Base-by-base conservation (phyloP, 2,329 filamentous ascomycete genomes). In the Paraconiothyrium brasiliense region DNA sequence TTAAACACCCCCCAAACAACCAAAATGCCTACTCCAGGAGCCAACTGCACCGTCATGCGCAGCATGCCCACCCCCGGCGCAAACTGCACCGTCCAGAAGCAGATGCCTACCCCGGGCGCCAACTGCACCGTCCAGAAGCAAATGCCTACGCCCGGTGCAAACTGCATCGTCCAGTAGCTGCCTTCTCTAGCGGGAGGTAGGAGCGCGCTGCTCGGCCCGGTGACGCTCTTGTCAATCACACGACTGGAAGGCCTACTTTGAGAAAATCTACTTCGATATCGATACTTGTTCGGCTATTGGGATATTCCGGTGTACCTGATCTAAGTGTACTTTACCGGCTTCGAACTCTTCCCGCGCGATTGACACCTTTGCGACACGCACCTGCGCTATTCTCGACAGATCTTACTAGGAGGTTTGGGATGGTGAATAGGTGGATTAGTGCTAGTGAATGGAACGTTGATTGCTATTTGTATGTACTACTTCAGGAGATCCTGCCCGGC, bases 21-120 rank as follows among this genome's bases (percentile, higher is more conserved):
- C 67, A 67, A 68, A 62, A 68, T 70, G 68, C 20, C 59, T 8
- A 55, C 47, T 11, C 46, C 47, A 9, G 59, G 62, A 20, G 24
- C 11, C 27, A 54, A 55, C 46, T 65, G 63, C 60, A 62, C 44
- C 52, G 57, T 64, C 20, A 37, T 47, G 58, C 39, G 57, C 27
- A 49, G 47, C 46, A 35, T 30, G 27, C 27, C 55, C 16, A 54
- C 44, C 8, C 43, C 44, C 2, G 59, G 62, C 9, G 30, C 13
- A 22, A 51, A 54, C 32, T 64, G 62, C 62, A 61, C 39, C 39
- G 59, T 64, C n/a, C 32, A 44, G 57, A 30, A 56, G 20, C 51
- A 51, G 35, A n/a, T 39, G 37, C 37, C 56, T 8, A 54, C 46
- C 4, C 44, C 46, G 1, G 59, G 62, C 6, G 32, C 14, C n/a